These are phyloP conservation scores for Ophiocordyceps camponoti-leonardi DNA, from an alignment of 2,329 filamentous ascomycete genomes.

Conservation along the genomic window DNA sequence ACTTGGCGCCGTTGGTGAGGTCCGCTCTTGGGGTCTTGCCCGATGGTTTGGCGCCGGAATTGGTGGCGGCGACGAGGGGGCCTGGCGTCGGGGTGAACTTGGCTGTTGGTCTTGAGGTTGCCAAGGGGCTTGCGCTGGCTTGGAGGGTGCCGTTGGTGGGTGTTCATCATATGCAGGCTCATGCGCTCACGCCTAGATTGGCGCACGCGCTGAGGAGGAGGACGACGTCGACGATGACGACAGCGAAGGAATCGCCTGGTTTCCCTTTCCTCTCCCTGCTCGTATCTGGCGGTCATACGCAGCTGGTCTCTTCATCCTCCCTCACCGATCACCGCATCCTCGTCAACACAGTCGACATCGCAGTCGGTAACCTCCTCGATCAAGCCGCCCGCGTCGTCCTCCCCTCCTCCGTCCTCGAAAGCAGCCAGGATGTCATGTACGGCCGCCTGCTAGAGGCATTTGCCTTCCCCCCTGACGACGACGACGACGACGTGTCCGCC, in stretches of 20 bases:
- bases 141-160: slow-evolving; percentile 72
- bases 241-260: slow-evolving; percentile 19
- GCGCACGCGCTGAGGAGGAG: slow-evolving; percentile 36
- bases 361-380: slow-evolving; percentile 81
- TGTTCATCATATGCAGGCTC: slow-evolving; percentile 95
- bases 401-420: slow-evolving; percentile 38
- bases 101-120: slow-evolving; percentile 60
- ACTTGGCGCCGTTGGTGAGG: slow-evolving; percentile 50
- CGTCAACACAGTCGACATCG: slow-evolving; percentile 58
- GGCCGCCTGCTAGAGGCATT: slow-evolving; percentile 64
- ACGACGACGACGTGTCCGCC: slow-evolving; percentile 2
- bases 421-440: slow-evolving; percentile 54
- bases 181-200: slow-evolving; percentile 75
- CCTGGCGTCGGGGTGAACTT: slow-evolving; percentile 77
- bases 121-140: slow-evolving; percentile 72
- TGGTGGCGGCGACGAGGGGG: slow-evolving; percentile 77
- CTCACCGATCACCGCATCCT: slow-evolving; percentile 57
- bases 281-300: slow-evolving; percentile 82
- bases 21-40: slow-evolving; percentile 41
- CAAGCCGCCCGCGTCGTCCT: slow-evolving; percentile 67
- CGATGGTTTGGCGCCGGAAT: slow-evolving; percentile 38
- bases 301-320: slow-evolving; percentile 58
- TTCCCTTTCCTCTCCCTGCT: slow-evolving; percentile 84
- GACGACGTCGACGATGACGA: neutral
- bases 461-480: slow-evolving; percentile 39